These are phyloP conservation scores for Gryganskiella cystojenkinii DNA, from an alignment of 192 early-diverging fungal species.

Conservation along the genomic window DNA sequence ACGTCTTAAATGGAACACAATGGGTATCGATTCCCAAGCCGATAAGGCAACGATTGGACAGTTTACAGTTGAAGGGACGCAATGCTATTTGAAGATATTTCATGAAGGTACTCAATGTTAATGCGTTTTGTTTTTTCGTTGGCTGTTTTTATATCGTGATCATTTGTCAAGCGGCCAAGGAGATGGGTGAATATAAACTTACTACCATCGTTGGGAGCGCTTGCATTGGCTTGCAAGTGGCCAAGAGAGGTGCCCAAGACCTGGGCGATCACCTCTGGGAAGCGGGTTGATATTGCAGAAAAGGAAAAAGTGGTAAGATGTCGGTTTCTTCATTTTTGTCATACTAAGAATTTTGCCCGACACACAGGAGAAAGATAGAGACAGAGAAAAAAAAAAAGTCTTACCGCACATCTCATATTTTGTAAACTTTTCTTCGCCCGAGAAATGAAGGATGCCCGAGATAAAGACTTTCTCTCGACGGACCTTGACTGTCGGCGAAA, in stretches of 20 bases:
- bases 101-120: not conserved
- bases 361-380: not conserved
- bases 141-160: too few species aligned
- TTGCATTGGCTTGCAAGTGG: slow-evolving; percentile 59
- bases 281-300: not conserved
- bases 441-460: slow-evolving; percentile 72
- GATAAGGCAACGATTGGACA: slow-evolving; percentile 69
- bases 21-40: slow-evolving; percentile 63
- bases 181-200: slow-evolving; percentile 26
- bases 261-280: slow-evolving; percentile 61
- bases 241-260: slow-evolving; percentile 55
- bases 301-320: not conserved
- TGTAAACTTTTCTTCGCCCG: slow-evolving; percentile 64
- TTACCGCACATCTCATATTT: slow-evolving; percentile 81
- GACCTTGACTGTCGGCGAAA: slow-evolving; percentile 39
- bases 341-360: too few species aligned
- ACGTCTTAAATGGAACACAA: slow-evolving; percentile 63
- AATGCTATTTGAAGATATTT: slow-evolving; percentile 53
- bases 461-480: slow-evolving; percentile 51
- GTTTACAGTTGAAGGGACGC: slow-evolving; percentile 71
- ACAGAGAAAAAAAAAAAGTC: not conserved
- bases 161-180: not conserved
- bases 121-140: not conserved
- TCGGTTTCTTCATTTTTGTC: not conserved
- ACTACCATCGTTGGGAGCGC: slow-evolving; percentile 32